Evolutionary conservation across 108 stramenopile species (phyloP).

Genomic region (Stephanodiscus minutulus): DNA sequence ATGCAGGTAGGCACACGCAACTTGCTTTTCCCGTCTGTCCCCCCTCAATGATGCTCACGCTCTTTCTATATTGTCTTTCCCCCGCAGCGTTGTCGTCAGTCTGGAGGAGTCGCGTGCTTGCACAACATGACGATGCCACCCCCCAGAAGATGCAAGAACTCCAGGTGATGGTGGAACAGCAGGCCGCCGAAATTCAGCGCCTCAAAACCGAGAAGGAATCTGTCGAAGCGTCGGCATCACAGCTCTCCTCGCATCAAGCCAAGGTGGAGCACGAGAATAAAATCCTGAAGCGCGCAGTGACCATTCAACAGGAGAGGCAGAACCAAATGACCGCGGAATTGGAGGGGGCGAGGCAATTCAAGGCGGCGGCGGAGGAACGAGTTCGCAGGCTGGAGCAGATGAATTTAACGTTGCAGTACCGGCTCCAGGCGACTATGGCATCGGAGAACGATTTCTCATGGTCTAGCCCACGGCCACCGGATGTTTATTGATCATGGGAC

Average conservation of each 20-base stretch:
- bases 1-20: constrained; percentile 3
- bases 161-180: constrained; percentile 57
- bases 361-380: constrained; percentile 67
- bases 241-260: constrained; percentile 57
- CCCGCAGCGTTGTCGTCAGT: constrained; percentile 9
- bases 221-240: constrained; percentile 37
- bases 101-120: constrained; percentile 10
- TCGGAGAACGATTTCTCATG: constrained; percentile 78
- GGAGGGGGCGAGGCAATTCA: constrained; percentile 66
- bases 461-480: constrained; percentile 60
- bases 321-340: constrained; percentile 66
- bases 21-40: neutral
- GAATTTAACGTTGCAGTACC: constrained; percentile 74
- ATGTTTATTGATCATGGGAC: constrained; percentile 45
- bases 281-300: constrained; percentile 74
- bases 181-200: constrained; percentile 65
- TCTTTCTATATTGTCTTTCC: neutral
- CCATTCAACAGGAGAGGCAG: constrained; percentile 85
- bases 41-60: neutral
- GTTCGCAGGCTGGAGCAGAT: constrained; percentile 84
- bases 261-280: constrained; percentile 73
- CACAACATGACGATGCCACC: constrained; percentile 17
- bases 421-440: constrained; percentile 61
- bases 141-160: constrained; percentile 50
- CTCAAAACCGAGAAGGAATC: constrained; percentile 65